Evolutionary conservation across 108 stramenopile genomes (phyloP).

Genomic region (Asterionellopsis glacialis): DNA sequence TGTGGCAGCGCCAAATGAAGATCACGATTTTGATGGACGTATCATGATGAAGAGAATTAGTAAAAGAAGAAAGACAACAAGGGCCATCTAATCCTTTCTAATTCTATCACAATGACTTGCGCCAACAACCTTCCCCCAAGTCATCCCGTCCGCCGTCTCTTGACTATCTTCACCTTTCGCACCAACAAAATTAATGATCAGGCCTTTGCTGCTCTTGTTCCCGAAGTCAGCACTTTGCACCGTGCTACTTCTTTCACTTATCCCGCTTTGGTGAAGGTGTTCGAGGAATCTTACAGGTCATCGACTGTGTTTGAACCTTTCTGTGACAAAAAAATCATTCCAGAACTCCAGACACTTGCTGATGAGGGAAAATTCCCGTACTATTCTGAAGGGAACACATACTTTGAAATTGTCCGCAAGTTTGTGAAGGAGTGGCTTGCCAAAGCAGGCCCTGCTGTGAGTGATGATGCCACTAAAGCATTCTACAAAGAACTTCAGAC

Average conservation of each 20-base stretch:
- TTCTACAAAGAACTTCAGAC: constrained; percentile 5
- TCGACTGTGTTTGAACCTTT: constrained; percentile 11
- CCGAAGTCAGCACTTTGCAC: not conserved
- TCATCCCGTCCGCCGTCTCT: too few species aligned
- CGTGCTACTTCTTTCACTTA: not conserved
- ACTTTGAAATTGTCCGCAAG: constrained; percentile 9
- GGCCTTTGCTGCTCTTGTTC: too few species aligned
- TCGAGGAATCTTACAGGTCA: not conserved
- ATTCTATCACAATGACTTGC: too few species aligned
- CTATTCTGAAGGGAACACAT: constrained; percentile 1
- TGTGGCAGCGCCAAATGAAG: too few species aligned
- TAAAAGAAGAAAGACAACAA: too few species aligned
- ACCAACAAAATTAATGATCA: too few species aligned
- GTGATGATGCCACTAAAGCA: not conserved
- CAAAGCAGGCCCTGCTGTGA: not conserved
- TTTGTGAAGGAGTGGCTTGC: constrained; percentile 12
- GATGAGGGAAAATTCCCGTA: constrained; percentile 14
- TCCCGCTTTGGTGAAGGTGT: not conserved
- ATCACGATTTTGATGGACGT: too few species aligned
- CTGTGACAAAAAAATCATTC: constrained; percentile 1
- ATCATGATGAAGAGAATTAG: too few species aligned
- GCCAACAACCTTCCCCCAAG: too few species aligned
- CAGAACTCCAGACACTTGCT: constrained; percentile 2
- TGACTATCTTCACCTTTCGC: too few species aligned
- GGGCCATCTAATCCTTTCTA: too few species aligned